Evolutionary conservation across 805 yeast genomes (phyloP), one percentile per base, ranked within the genome.

Genomic region (Sporopachydermia lactativora): DNA sequence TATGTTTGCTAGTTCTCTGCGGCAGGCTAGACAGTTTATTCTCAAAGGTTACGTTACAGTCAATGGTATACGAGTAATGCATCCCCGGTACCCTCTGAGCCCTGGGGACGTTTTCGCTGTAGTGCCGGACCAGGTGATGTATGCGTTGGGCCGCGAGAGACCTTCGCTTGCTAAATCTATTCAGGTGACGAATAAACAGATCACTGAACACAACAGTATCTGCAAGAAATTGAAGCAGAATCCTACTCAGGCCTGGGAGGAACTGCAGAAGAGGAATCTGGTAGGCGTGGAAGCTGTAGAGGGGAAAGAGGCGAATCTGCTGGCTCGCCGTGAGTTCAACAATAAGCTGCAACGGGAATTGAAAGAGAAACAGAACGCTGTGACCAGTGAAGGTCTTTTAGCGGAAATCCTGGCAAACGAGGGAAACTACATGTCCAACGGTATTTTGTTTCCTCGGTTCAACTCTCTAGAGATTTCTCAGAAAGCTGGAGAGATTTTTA

Each of bases 21-120:
- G 96, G 66, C 97, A 89, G 61, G 95, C 98, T 2, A 74, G 96
- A 50, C 86, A 82, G 55, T 85, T 81, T 52, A 77, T 92, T 44
- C 59, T 82, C 13, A 76, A 75, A 38, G 94, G 95, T 1, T 66
- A 78, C 47, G 97, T 89, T 8, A 65, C 68, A 47, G 97, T 89
- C 34, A 92, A 89, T 55, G 96, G 95, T 5, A 71, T 79, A 28
- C 67, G 65, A 13, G 78, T 88, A 45, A 72, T 70, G 50, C 83
- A 81, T 50, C 95, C 96, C 3, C 75, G 85, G 4, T 89, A 68
- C 57, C 73, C 78, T 8, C 66, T 89, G 52, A 64, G 71, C 46
- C 75, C 89, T 11, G 97, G 97, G 36, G 98, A 89, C 59, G 64
- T 88, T 36, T 86, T 88, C 60, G 67, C 76, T 45, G 95, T 88